Percentiles rank a stretch among this genome's conserved stretches.
phyloP scores from a whole-genome alignment of 1,284 basidiomycete species.

The Rhodotorula mucilaginosa region DNA sequence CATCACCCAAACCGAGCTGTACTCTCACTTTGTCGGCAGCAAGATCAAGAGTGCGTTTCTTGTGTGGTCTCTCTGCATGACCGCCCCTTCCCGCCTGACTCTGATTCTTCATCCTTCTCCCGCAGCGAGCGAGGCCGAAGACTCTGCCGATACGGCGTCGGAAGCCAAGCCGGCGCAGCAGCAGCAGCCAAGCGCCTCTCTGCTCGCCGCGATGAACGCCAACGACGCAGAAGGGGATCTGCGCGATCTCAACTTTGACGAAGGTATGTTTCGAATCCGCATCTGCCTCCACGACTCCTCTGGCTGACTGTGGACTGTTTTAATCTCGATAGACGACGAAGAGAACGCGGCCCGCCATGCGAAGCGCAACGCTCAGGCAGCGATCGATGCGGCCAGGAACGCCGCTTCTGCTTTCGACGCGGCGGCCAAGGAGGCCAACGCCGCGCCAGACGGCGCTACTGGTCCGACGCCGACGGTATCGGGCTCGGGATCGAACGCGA shows the following conservation, averaged over 20 bases:
- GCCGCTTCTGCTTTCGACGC: slow-evolving; percentile 83
- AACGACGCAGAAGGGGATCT: slow-evolving; percentile 49
- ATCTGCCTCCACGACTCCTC: too few relatives aligned
- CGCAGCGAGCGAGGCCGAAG: slow-evolving; percentile 82
- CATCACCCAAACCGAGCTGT: slow-evolving; percentile 98
- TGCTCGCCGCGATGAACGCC: slow-evolving; percentile 33
- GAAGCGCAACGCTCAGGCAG: slow-evolving; percentile 83
- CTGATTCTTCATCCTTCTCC: not conserved
- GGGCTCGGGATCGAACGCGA: not conserved
- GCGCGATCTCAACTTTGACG: slow-evolving; percentile 88
- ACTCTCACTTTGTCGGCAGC: slow-evolving; percentile 98
- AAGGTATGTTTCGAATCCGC: slow-evolving; percentile 59
- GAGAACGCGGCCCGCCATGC: slow-evolving; percentile 88
- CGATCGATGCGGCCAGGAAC: slow-evolving; percentile 74
- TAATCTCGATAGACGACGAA: slow-evolving; percentile 66
- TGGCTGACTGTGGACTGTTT: not conserved
- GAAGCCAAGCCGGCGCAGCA: slow-evolving; percentile 41
- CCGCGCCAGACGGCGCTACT: slow-evolving; percentile 21
- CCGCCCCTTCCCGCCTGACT: not conserved
- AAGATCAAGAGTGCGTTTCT: slow-evolving; percentile 83
- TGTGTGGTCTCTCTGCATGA: not conserved
- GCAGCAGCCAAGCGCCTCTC: slow-evolving; percentile 19
- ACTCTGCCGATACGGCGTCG: slow-evolving; percentile 59
- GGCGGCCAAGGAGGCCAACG: slow-evolving; percentile 62
- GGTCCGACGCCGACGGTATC: slow-evolving; percentile 5